These are phyloP conservation scores for Aegle marmelos DNA, from an alignment of 345 rosid genomes.

Conservation along the genomic window DNA sequence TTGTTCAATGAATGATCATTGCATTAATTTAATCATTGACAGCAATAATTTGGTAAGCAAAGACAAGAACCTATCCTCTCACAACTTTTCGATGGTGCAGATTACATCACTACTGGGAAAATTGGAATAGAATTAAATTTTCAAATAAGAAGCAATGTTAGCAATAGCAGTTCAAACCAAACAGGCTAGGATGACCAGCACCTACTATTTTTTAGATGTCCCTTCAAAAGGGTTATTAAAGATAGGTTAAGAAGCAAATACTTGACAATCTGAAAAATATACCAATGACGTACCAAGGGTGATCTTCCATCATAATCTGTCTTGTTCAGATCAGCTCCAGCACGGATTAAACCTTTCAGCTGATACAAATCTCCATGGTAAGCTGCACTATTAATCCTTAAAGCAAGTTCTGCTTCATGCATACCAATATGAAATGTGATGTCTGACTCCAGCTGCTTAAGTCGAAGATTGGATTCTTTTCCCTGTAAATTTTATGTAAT, in stretches of 20 bases:
- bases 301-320: slow-evolving; percentile 93
- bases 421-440: slow-evolving; percentile 78
- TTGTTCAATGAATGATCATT: not conserved
- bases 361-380: slow-evolving; percentile 78
- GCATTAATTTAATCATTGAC: not conserved
- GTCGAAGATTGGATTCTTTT: slow-evolving; percentile 59
- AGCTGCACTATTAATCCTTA: slow-evolving; percentile 81
- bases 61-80: not conserved
- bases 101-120: not conserved
- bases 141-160: not conserved
- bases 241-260: not conserved
- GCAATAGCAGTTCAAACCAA: not conserved
- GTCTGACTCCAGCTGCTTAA: slow-evolving; percentile 80
- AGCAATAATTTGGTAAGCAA: not conserved
- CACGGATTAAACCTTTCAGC: slow-evolving; percentile 67
- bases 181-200: not conserved
- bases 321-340: slow-evolving; percentile 90
- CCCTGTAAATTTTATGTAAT: slow-evolving; percentile 46
- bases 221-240: not conserved
- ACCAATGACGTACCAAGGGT: slow-evolving; percentile 59
- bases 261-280: not conserved
- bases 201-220: not conserved
- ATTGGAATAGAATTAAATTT: not conserved
- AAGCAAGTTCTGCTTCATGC: slow-evolving; percentile 97
- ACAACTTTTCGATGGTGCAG: not conserved